Evolutionary conservation across 768 basidiomycete genomes (phyloP).

Genomic region (Mrakia frigida): DNA sequence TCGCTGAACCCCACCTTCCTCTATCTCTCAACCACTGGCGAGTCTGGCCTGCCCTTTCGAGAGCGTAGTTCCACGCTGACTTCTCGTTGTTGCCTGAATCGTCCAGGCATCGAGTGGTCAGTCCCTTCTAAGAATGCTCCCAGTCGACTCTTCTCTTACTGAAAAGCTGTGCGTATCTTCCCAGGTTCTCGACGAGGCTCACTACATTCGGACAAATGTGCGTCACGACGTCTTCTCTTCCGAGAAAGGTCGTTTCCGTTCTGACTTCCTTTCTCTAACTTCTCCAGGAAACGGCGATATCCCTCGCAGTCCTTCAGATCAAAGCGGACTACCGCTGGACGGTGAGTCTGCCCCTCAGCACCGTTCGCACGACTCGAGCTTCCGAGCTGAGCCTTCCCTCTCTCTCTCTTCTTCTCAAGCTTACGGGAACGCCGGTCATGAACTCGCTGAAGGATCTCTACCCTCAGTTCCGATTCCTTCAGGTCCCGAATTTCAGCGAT

Average conservation of each 20-base stretch:
- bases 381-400: too few relatives aligned
- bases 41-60: background rate
- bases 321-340: slow-evolving; percentile 58
- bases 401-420: slow-evolving; percentile 4
- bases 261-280: background rate
- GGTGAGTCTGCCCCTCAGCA: too few relatives aligned
- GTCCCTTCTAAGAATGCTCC: too few relatives aligned
- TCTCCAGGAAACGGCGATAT: background rate
- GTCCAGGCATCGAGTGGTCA: background rate
- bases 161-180: too few relatives aligned
- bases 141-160: too few relatives aligned
- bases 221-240: background rate
- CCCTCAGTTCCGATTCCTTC: slow-evolving; percentile 47
- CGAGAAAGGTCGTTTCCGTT: background rate
- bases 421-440: slow-evolving; percentile 54
- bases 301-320: slow-evolving; percentile 51
- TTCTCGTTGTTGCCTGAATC: background rate
- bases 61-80: background rate
- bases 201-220: slow-evolving; percentile 48
- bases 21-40: background rate
- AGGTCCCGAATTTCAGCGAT: slow-evolving; percentile 43
- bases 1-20: background rate
- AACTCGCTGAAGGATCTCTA: slow-evolving; percentile 59
- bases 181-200: slow-evolving; percentile 62
- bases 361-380: too few relatives aligned